Conservation (phyloP, 768 basidiomycete species). For the Thelephora aurantiotincta region DNA sequence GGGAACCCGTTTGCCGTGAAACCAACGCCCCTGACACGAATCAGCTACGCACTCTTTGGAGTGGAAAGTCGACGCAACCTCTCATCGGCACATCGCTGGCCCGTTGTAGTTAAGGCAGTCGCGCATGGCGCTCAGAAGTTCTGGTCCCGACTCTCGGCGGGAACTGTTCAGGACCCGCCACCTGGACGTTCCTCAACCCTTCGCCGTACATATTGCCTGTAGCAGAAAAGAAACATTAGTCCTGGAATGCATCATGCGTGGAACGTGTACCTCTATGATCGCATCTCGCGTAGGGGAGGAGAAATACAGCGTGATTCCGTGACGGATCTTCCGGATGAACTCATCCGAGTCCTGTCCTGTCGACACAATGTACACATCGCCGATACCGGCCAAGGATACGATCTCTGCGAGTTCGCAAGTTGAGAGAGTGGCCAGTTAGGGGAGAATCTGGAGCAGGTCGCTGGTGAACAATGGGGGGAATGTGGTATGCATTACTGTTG, state of each 20-base stretch:
- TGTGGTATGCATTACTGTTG: constrained; percentile 51
- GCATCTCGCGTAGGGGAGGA: constrained; percentile 53
- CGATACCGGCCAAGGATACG: constrained; percentile 65
- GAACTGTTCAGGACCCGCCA: constrained; percentile 44
- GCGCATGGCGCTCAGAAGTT: constrained; percentile 66
- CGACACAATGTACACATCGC: constrained; percentile 75
- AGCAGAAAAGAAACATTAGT: not conserved
- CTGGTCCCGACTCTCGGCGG: constrained; percentile 72
- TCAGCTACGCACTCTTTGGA: not conserved
- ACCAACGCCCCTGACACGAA: constrained; percentile 44
- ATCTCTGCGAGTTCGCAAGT: constrained; percentile 74
- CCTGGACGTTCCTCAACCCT: constrained; percentile 48
- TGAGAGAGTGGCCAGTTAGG: constrained; percentile 48
- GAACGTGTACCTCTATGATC: constrained; percentile 50
- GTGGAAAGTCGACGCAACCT: constrained; percentile 27
- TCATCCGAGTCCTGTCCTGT: constrained; percentile 66
- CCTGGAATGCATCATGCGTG: not conserved
- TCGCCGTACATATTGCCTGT: constrained; percentile 64
- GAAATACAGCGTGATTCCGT: constrained; percentile 64
- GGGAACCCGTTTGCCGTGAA: constrained; percentile 48
- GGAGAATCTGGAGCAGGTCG: constrained; percentile 34
- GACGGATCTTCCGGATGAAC: constrained; percentile 62
- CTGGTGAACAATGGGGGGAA: constrained; percentile 2
- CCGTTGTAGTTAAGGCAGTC: constrained; percentile 68
- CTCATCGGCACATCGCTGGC: constrained; percentile 55